Percentiles rank a stretch among this genome's conserved stretches.
Evolutionary conservation across 768 basidiomycete genomes (phyloP).

Genomic region (Collybia sordida): DNA sequence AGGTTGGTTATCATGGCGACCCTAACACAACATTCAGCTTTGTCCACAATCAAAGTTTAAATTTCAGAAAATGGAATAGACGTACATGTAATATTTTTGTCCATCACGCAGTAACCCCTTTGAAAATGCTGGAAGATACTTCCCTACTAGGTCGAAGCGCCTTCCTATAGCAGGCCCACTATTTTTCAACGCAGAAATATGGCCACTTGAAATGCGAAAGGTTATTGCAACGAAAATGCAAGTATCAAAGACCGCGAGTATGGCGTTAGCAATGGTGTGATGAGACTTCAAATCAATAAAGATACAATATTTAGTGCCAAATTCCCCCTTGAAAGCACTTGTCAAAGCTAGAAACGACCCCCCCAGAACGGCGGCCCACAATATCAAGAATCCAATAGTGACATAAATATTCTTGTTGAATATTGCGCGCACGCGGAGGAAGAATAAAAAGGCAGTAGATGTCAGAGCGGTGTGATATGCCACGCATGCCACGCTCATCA

Average conservation of each 20-base stretch:
- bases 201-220: conserved; percentile 13
- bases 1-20: no score
- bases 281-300: conserved; percentile 15
- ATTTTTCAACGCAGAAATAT: conserved; percentile 3
- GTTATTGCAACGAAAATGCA: conserved; percentile 33
- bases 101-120: conserved; percentile 24
- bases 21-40: no score
- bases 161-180: conserved; percentile 3
- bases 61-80: no score
- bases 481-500: conserved; percentile 13
- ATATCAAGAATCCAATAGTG: conserved; percentile 17
- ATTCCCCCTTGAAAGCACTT: background rate
- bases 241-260: conserved; percentile 23
- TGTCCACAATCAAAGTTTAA: no score
- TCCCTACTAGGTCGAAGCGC: conserved; percentile 14
- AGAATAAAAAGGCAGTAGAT: conserved; percentile 26
- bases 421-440: conserved; percentile 27
- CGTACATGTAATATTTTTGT: conserved; percentile 30
- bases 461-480: conserved; percentile 17
- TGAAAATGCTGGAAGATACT: conserved; percentile 18
- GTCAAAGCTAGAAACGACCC: conserved; percentile 2
- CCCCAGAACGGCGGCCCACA: conserved; percentile 22
- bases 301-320: conserved; percentile 32
- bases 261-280: conserved; percentile 16
- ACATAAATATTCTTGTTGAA: conserved; percentile 18